Evolutionary conservation across 345 rosid species (phyloP), one percentile per base, ranked within the genome.

Genomic region (Salix caprea): DNA sequence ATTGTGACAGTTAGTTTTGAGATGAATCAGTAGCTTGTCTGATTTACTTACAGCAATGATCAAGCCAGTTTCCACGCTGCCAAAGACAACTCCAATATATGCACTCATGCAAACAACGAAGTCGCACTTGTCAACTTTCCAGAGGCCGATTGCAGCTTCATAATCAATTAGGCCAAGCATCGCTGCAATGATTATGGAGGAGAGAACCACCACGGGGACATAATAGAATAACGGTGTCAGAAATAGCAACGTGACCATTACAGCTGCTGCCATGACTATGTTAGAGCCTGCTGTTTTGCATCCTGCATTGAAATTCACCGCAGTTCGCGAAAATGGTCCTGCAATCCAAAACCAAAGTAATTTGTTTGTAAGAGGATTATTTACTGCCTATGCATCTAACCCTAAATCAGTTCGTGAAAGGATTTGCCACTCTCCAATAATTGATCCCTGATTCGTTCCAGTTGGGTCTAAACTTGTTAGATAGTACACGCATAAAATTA

Each of bases 61-160:
- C 6, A 84, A 75, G 26, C 85, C 87, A 19, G 60, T 23, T 23
- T 76, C 81, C 2, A 85, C 83, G 1, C 77, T 69, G 32, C 72
- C 68, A 28, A 85, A 74, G 42, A 82, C 77, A 3, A 85, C 87
- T 1, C 87, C 85, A 34, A 69, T 7, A n/a, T 66, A 85, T 7
- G 85, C 73, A 32, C 78, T 48, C 3, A 50, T 19, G 70, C 87
- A 77, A 52, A 77, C 80, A 11, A 69, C 21, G 60, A 85, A 85
- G 67, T 82, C 87, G 13, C 80, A 73, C 74, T 85, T 85, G 78
- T 85, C 87, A n/a, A 85, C 78, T 70, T 82, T 79, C 85, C 85
- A 85, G 37, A 82, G 70, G 48, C 74, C 72, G 30, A 66, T 65
- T 12, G 82, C 81, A 26, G 85, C 83, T 67, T 74, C 69, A 18